phyloP scores from a whole-genome alignment of 2,329 filamentous ascomycete genomes.

The Zymoseptoria ardabiliae region DNA sequence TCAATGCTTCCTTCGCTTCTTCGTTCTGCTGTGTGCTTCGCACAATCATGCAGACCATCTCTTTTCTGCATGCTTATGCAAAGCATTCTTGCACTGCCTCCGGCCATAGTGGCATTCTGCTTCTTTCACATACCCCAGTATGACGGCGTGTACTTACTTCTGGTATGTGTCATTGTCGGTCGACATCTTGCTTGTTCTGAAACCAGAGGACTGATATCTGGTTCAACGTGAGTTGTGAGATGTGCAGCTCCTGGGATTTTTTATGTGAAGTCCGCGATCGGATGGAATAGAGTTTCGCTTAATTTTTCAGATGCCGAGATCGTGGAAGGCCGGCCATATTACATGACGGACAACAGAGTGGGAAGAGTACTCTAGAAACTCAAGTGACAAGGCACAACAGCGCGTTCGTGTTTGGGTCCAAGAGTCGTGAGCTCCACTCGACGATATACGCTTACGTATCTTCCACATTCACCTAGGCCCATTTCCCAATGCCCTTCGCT shows the following conservation, averaged over 20 bases:
- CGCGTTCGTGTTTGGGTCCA: no score
- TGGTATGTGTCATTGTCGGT: slow-evolving; percentile 25
- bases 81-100: background rate
- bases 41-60: background rate
- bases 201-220: background rate
- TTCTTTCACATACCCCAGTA: no score
- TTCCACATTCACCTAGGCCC: background rate
- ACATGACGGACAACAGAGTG: background rate
- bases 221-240: no score
- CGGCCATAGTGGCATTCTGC: background rate
- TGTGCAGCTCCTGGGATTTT: background rate
- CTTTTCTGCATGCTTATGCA: background rate
- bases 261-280: background rate
- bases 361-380: background rate
- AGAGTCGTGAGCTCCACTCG: background rate
- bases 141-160: slow-evolving; percentile 18
- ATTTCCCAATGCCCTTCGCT: background rate
- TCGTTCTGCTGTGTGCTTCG: background rate
- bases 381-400: background rate
- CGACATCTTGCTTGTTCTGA: slow-evolving; percentile 16
- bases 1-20: background rate
- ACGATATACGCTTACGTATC: background rate
- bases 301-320: background rate
- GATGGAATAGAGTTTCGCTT: background rate
- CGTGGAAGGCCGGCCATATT: background rate